Conservation (phyloP, 1,284 basidiomycete species). For the Lentinula novae-zelandiae region DNA sequence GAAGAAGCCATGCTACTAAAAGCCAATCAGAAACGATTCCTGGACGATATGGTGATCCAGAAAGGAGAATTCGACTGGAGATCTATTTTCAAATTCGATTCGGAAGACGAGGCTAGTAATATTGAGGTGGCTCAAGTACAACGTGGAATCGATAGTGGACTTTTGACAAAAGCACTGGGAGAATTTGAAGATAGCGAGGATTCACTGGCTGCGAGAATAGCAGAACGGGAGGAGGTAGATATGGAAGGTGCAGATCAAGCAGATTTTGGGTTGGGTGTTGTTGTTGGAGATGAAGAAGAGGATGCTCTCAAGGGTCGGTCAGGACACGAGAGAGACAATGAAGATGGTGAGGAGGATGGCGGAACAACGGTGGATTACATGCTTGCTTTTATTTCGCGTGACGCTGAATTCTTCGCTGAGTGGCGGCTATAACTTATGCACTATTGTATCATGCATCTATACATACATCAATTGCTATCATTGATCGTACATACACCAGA, state of each 20-base stretch:
- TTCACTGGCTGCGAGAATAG: slow-evolving; percentile 75
- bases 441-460: background rate
- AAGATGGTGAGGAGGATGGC: slow-evolving; percentile 36
- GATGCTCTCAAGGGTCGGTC: background rate
- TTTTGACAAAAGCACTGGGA: slow-evolving; percentile 53
- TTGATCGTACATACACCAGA: background rate
- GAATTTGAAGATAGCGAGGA: slow-evolving; percentile 91
- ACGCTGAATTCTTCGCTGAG: slow-evolving; percentile 77
- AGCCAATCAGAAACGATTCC: slow-evolving; percentile 91
- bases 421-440: slow-evolving; percentile 35
- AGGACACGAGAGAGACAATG: slow-evolving; percentile 36
- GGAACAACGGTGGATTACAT: slow-evolving; percentile 86
- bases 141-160: background rate
- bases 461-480: background rate
- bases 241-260: slow-evolving; percentile 74
- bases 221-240: slow-evolving; percentile 68
- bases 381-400: slow-evolving; percentile 70
- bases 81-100: slow-evolving; percentile 52
- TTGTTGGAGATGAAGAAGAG: slow-evolving; percentile 29
- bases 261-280: slow-evolving; percentile 61
- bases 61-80: slow-evolving; percentile 96
- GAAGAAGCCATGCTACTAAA: slow-evolving; percentile 97
- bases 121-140: background rate
- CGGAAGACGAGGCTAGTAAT: background rate
- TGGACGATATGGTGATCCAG: slow-evolving; percentile 93